Evolutionary conservation across 805 yeast species (phyloP), one percentile per base, ranked within the genome.

Genomic region (Pichia eremophila): DNA sequence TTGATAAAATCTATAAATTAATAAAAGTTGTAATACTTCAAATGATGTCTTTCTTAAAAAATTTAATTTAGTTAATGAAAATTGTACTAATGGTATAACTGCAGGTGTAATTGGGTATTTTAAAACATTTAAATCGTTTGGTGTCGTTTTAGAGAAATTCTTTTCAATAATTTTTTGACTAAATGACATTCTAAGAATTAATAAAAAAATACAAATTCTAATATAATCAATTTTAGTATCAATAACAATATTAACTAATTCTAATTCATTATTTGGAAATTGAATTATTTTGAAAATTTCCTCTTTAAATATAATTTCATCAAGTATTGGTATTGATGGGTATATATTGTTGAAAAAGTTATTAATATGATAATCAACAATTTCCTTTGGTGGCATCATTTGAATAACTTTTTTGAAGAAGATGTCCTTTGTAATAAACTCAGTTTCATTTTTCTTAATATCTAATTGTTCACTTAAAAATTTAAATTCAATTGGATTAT

Each of bases 321-420:
- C 77, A 22, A 74, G 46, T 31, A 71, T 65, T 0, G 81, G 79
- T 51, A 73, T 62, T 44, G 66, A 71, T 5, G 79, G 77, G 52
- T 74, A 72, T 2, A 73, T 57, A 5, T 57, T 47, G 1, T 46
- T 45, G 54, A 75, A 72, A 47, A 67, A 75, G 39, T 66, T 55
- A 25, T 67, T 61, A 10, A 74, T 50, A 43, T 71, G 64, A n/a
- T 57, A 7, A 7, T 34, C 36, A 14, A 34, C n/a, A 14, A 34
- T 34, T 10, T 34, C 57, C 45, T 60, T 60, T 6, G 59, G 46
- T 2, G 70, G 69, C 14, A 66, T 43, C 4, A 47, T 46, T 19
- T 40, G n/a, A 10, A 47, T 46, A 45, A 60, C 46, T 25, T 49
- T 14, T 22, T 46, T 43, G 22, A 46, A 18, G 3, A 40, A 43